Conservation (phyloP, 345 rosid genomes). For the Camelina neglecta region DNA sequence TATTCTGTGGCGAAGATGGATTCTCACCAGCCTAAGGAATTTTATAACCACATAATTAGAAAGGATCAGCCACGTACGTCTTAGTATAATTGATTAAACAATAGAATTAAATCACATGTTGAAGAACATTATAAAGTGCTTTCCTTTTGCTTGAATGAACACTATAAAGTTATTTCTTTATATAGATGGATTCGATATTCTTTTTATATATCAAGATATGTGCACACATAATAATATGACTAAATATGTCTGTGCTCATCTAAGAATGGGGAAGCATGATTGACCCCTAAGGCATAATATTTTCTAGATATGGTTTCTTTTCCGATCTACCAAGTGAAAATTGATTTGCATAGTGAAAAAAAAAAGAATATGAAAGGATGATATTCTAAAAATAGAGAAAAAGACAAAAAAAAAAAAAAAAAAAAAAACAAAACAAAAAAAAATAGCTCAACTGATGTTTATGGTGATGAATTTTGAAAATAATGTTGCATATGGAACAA, state of each 20-base stretch:
- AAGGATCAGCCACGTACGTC: conserved; percentile 31
- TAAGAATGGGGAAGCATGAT: conserved; percentile 25
- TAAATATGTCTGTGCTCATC: conserved; percentile 33
- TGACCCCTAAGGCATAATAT: conserved; percentile 23
- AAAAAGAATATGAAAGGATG: neutral
- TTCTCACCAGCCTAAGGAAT: conserved; percentile 32
- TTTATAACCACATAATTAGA: conserved; percentile 17
- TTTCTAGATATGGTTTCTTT: conserved; percentile 14
- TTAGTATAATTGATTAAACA: conserved; percentile 26
- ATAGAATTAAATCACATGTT: conserved; percentile 33
- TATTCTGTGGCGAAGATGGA: conserved; percentile 37
- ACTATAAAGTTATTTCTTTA: conserved; percentile 21
- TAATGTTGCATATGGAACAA: neutral
- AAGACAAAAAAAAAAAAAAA: too few relatives aligned
- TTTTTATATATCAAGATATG: conserved; percentile 3
- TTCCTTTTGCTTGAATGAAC: neutral
- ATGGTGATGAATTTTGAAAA: neutral
- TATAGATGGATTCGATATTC: conserved; percentile 29
- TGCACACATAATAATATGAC: conserved; percentile 27
- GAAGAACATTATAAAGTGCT: conserved; percentile 24
- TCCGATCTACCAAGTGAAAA: conserved; percentile 17
- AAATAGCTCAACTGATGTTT: neutral
- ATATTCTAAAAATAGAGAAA: conserved; percentile 1
- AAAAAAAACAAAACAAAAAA: too few relatives aligned
- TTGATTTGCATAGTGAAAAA: conserved; percentile 16